phyloP scores from a whole-genome alignment of 805 yeast genomes.

The Ogataea trehalophila region DNA sequence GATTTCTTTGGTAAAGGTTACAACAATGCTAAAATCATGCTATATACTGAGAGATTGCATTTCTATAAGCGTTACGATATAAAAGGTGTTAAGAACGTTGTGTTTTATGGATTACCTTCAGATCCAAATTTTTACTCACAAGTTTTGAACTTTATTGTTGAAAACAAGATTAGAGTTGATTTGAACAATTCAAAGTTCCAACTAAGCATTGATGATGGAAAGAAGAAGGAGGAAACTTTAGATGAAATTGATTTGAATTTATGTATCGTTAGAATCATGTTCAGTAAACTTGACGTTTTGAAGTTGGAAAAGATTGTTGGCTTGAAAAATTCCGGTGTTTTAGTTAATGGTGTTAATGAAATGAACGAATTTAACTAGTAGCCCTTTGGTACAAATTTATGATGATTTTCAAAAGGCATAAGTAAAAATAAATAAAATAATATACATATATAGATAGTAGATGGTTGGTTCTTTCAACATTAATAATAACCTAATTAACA shows the following conservation, averaged over 20 bases:
- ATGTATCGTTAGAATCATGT: slow-evolving; percentile 52
- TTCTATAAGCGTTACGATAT: slow-evolving; percentile 84
- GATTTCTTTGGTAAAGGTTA: slow-evolving; percentile 52
- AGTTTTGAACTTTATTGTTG: slow-evolving; percentile 62
- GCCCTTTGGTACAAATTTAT: neutral
- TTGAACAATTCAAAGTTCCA: slow-evolving; percentile 19
- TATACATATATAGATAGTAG: neutral
- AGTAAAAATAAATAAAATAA: neutral
- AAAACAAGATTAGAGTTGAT: slow-evolving; percentile 32
- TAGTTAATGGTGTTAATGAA: slow-evolving; percentile 69
- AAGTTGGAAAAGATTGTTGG: slow-evolving; percentile 85
- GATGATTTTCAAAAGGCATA: neutral
- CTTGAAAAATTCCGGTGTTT: slow-evolving; percentile 57
- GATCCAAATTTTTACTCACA: slow-evolving; percentile 84
- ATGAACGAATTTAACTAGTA: slow-evolving; percentile 61
- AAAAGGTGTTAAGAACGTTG: slow-evolving; percentile 74
- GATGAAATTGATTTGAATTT: slow-evolving; percentile 29
- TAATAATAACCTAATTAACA: too few relatives aligned
- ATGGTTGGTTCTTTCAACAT: neutral
- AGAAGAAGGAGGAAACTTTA: slow-evolving; percentile 13
- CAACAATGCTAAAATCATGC: slow-evolving; percentile 43
- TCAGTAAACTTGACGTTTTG: slow-evolving; percentile 74
- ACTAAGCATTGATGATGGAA: slow-evolving; percentile 4
- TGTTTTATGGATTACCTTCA: slow-evolving; percentile 80
- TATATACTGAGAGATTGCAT: slow-evolving; percentile 94